phyloP scores from a whole-genome alignment of 768 basidiomycete genomes.

The Glaciozyma antarctica region DNA sequence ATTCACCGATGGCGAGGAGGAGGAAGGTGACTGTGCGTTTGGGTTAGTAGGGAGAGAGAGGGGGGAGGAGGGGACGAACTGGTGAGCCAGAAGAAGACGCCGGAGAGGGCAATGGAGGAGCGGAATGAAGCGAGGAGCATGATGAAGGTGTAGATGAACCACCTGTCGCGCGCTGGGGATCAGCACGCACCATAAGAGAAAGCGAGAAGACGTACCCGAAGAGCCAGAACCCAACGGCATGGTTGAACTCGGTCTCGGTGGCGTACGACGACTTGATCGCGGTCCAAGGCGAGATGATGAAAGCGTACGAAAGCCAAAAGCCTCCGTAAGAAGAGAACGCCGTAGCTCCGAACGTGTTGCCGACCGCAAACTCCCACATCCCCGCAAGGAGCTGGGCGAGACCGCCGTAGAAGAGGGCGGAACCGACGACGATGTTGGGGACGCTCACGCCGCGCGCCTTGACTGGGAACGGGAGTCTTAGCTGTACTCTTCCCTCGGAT shows the following conservation, averaged over 20 bases:
- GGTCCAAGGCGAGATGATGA: slow-evolving; percentile 60
- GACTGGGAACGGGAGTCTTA: slow-evolving; percentile 16
- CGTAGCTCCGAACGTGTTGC: slow-evolving; percentile 41
- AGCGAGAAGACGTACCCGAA: slow-evolving; percentile 45
- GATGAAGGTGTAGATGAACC: slow-evolving; percentile 45
- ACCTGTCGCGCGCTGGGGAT: not conserved
- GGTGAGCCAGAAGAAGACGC: slow-evolving; percentile 42
- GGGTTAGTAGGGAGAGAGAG: not conserved
- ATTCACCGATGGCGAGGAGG: slow-evolving; percentile 25
- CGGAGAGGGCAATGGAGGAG: slow-evolving; percentile 41
- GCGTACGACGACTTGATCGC: slow-evolving; percentile 54
- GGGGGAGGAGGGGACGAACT: slow-evolving; percentile 35
- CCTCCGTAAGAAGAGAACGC: slow-evolving; percentile 58
- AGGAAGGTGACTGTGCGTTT: slow-evolving; percentile 34
- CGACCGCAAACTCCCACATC: slow-evolving; percentile 38
- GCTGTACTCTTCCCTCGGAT: no score
- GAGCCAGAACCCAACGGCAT: slow-evolving; percentile 61
- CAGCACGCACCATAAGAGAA: not conserved
- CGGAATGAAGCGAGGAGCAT: slow-evolving; percentile 36
- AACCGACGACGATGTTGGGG: slow-evolving; percentile 29
- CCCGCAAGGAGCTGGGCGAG: slow-evolving; percentile 34
- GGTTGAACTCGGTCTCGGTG: slow-evolving; percentile 41
- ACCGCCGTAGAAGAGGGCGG: slow-evolving; percentile 23
- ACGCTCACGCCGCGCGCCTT: slow-evolving; percentile 29
- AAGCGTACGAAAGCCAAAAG: slow-evolving; percentile 73